A percentile compares a stretch with the other conserved stretches of the same genome.
Conservation (phyloP, 345 rosid genomes). For the Eucalyptus fibrosa region DNA sequence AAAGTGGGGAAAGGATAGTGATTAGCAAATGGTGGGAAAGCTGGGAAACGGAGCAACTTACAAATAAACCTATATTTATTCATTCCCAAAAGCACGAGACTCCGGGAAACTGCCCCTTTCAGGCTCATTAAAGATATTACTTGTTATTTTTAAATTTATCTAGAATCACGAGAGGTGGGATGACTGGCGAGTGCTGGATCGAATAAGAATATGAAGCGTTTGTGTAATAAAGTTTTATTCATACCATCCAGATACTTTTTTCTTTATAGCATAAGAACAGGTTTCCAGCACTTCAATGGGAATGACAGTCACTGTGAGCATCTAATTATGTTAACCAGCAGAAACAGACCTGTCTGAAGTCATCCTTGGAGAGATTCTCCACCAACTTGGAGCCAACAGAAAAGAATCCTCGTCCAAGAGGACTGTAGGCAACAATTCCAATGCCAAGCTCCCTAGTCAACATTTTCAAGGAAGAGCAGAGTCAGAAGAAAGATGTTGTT, state of each 20-base stretch:
- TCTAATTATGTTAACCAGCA: background rate
- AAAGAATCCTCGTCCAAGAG: conserved; percentile 58
- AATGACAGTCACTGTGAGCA: background rate
- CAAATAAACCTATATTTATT: background rate
- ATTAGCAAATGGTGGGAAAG: background rate
- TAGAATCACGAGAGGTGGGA: background rate
- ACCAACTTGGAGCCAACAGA: conserved; percentile 52
- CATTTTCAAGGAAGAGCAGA: background rate
- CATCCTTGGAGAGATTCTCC: conserved; percentile 26
- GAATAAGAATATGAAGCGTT: background rate
- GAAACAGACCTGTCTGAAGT: conserved; percentile 32
- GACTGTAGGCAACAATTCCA: conserved; percentile 66
- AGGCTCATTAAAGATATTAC: background rate
- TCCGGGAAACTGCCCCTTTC: background rate
- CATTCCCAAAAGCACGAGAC: background rate
- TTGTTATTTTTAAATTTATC: background rate
- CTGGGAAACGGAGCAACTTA: background rate
- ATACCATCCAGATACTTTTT: background rate
- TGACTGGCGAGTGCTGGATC: background rate
- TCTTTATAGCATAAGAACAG: background rate
- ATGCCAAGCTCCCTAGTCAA: conserved; percentile 61
- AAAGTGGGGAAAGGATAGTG: background rate
- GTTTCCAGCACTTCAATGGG: background rate
- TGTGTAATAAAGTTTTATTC: background rate
- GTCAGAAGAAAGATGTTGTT: background rate